Evolutionary conservation across 208 protist genomes (phyloP), one percentile per base, ranked within the genome.

Genomic region (Wallacemonas sp.): DNA sequence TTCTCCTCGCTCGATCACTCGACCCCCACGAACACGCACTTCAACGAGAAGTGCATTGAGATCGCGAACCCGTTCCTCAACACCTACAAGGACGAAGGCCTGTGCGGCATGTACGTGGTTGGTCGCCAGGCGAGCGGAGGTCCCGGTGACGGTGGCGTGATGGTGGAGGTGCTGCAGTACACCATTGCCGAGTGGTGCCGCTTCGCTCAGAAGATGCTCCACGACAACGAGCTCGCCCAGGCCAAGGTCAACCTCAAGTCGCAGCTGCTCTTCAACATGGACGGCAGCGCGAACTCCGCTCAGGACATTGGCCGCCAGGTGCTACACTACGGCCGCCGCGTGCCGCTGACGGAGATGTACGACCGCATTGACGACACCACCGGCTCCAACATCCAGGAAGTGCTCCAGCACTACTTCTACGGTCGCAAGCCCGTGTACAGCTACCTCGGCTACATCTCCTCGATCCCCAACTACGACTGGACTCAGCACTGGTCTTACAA

Each of bases 321-420:
- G 54, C 78, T 97, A 27, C 74, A 93, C 67, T 81, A 85, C 76
- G 87, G 87, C 44, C 79, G 88, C 53, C 84, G 87, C 55, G 83
- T 94, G 52, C 87, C 91, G 42, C 79, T 97, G 37, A 73, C 77
- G 70, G 88, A 97, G 79, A 93, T 94, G 86, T 97, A 92, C 81
- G 85, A 87, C 73, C 85, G 91, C 66, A 95, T 97, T 60, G 89
- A 97, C 63, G 87, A 94, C 72, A 81, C 91, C 41, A 94, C 91
- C 37, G 81, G 77, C 41, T 91, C 57, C 59, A 89, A 94, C 66
- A 58, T 95, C 12, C 87, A 93, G 73, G 85, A 95, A 65, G 87
- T 93, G 29, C 68, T 95, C 30, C 82, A 95, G 71, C 86, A 95
- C 79, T 97, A 97, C 78, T 97, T 91, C 80, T 93, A 93, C 79